These are phyloP conservation scores for Colletotrichum kahawae DNA, from an alignment of 2,329 filamentous ascomycete genomes.

Conservation along the genomic window DNA sequence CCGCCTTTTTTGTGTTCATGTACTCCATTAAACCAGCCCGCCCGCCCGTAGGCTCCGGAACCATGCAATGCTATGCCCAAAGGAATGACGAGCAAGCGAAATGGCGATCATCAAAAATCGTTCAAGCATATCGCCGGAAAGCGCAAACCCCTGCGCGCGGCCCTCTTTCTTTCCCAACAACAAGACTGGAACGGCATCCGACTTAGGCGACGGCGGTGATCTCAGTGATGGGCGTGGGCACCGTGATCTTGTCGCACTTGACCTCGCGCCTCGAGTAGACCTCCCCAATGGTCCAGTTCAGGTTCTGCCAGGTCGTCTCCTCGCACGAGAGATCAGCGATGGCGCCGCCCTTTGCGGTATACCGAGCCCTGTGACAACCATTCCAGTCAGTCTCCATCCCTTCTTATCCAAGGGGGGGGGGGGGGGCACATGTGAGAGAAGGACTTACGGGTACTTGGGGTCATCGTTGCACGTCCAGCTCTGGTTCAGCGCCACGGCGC, in stretches of 20 bases:
- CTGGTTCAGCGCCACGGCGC: slow-evolving; percentile 49
- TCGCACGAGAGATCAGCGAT: slow-evolving; percentile 33
- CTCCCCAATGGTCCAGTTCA: slow-evolving; percentile 34
- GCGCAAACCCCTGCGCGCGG: neutral
- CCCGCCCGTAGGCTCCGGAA: neutral
- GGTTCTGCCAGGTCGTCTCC: slow-evolving; percentile 31
- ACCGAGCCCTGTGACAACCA: slow-evolving; percentile 25
- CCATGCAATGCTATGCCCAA: neutral
- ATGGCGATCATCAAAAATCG: neutral
- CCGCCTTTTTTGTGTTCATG: neutral
- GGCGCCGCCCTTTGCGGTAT: slow-evolving; percentile 30
- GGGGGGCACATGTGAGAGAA: neutral
- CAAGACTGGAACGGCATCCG: neutral
- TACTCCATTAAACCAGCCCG: neutral
- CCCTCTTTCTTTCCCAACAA: neutral
- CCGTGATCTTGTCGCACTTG: slow-evolving; percentile 31
- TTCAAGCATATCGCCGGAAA: neutral
- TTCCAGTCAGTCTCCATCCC: neutral
- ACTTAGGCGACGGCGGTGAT: slow-evolving; percentile 30
- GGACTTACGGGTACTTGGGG: slow-evolving; percentile 21
- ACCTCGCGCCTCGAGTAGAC: slow-evolving; percentile 34
- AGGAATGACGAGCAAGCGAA: neutral
- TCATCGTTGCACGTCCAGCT: slow-evolving; percentile 53
- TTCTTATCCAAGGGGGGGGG: neutral
- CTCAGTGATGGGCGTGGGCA: slow-evolving; percentile 28